phyloP scores from a whole-genome alignment of 2,329 filamentous ascomycete genomes.

The Colletotrichum tropicale region DNA sequence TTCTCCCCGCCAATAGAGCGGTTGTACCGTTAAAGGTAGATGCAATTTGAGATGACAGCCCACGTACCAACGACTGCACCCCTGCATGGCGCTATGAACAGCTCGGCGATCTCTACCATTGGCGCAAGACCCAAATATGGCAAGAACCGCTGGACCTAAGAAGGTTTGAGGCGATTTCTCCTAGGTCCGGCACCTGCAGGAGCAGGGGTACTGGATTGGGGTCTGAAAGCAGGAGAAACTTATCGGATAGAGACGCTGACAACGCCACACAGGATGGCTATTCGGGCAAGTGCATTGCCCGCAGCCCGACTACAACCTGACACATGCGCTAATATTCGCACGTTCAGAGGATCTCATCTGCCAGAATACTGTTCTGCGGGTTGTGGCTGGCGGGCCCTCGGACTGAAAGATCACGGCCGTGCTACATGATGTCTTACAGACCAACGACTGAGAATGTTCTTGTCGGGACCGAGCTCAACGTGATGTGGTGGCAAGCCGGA shows the following conservation, averaged over 20 bases:
- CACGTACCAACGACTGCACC: background rate
- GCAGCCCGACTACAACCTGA: background rate
- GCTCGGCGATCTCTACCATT: background rate
- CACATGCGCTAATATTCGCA: background rate
- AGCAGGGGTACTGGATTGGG: background rate
- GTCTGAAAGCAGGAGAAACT: background rate
- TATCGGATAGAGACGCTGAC: background rate
- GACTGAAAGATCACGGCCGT: background rate
- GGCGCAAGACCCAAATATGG: background rate
- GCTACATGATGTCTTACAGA: conserved; percentile 4
- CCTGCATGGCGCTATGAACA: conserved; percentile 3
- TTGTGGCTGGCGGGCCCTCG: background rate
- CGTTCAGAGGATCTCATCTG: background rate
- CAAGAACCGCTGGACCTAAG: background rate
- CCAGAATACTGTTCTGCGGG: background rate
- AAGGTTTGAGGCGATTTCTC: background rate
- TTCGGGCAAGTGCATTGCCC: background rate
- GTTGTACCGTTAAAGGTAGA: background rate
- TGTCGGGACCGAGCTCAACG: background rate
- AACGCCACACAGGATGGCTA: background rate
- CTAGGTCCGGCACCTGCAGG: background rate
- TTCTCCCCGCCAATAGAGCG: background rate
- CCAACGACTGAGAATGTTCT: background rate
- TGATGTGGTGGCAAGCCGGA: background rate
- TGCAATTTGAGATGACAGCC: background rate